Conservation (phyloP, 176 grass and related monocot genomes). For the Cocos nucifera region DNA sequence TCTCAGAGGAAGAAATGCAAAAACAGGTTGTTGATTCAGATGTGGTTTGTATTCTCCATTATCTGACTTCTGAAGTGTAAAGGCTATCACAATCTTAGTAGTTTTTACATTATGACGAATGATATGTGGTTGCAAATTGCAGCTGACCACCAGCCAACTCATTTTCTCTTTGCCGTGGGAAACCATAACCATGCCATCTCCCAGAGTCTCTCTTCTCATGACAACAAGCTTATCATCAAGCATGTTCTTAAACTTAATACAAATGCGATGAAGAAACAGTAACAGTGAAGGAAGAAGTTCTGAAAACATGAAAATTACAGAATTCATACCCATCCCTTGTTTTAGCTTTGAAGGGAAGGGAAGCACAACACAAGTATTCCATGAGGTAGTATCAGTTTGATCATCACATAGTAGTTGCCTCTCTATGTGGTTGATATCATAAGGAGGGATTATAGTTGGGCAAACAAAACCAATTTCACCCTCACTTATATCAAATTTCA, state of each 20-base stretch:
- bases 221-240: conserved; percentile 45
- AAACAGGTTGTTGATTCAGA: conserved; percentile 77
- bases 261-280: conserved; percentile 77
- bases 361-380: conserved; percentile 86
- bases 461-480: conserved; percentile 94
- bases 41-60: conserved; percentile 50
- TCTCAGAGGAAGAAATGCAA: conserved; percentile 91
- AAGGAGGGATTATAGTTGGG: conserved; percentile 69
- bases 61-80: conserved; percentile 73
- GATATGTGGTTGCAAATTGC: conserved; percentile 44
- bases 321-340: conserved; percentile 39
- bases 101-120: conserved; percentile 56
- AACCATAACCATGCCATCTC: conserved; percentile 81
- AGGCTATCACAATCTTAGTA: conserved; percentile 83
- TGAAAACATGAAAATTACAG: conserved; percentile 84
- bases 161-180: conserved; percentile 70
- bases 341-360: conserved; percentile 57
- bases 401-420: conserved; percentile 44
- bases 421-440: conserved; percentile 31
- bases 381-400: conserved; percentile 19
- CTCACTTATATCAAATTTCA: conserved; percentile 93
- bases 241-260: conserved; percentile 78
- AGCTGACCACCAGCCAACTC: conserved; percentile 82
- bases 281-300: conserved; percentile 94
- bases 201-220: conserved; percentile 67